These are phyloP conservation scores for Cryptococcus sp. DNA, from an alignment of 1,284 basidiomycete genomes.

Conservation along the genomic window DNA sequence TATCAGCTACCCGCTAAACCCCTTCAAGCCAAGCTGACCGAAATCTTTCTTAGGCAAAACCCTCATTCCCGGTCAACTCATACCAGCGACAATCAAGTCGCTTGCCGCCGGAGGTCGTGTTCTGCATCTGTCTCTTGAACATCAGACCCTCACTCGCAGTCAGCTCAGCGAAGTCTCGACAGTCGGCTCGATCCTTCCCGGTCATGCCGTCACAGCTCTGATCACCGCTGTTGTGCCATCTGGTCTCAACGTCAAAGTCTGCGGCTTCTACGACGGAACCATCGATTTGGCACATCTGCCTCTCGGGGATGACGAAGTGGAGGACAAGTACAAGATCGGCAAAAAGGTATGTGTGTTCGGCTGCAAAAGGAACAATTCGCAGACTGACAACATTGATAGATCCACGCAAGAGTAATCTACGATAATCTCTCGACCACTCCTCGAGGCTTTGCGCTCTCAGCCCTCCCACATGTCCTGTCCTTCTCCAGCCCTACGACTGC, in stretches of 20 bases:
- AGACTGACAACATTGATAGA: constrained; percentile 27
- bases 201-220: constrained; percentile 78
- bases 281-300: constrained; percentile 79
- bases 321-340: constrained; percentile 70
- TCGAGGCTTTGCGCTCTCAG: constrained; percentile 76
- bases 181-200: constrained; percentile 82
- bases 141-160: constrained; percentile 55
- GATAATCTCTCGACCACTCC: constrained; percentile 69
- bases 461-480: constrained; percentile 70
- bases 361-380: background rate
- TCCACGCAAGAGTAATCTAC: constrained; percentile 87
- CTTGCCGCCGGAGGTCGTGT: constrained; percentile 58
- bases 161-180: constrained; percentile 73
- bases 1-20: background rate
- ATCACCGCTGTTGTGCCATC: constrained; percentile 76
- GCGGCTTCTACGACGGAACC: constrained; percentile 92
- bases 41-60: constrained; percentile 18
- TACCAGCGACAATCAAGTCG: constrained; percentile 66
- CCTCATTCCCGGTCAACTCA: constrained; percentile 62
- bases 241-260: constrained; percentile 86
- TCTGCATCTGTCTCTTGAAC: constrained; percentile 55
- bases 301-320: constrained; percentile 54
- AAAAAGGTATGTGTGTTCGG: constrained; percentile 62
- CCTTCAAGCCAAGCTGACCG: no score
- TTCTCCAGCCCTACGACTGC: constrained; percentile 55